Base-by-base conservation (phyloP, 371 early-diverging fungal species). In the Haplosporangium sp. region DNA sequence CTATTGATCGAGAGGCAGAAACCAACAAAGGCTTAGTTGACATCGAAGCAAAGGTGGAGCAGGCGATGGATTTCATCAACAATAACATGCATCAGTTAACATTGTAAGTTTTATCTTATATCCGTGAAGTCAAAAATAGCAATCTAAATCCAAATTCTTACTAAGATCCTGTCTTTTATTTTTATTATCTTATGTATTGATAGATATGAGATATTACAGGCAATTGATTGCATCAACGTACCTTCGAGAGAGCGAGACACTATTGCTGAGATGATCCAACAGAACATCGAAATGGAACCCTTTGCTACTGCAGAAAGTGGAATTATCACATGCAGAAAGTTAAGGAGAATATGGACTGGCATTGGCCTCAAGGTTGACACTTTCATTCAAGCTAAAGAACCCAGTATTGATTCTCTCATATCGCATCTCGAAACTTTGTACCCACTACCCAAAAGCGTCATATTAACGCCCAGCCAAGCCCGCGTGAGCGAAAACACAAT, bases 141-240 rank as follows among this genome's bases (percentile, higher is more conserved):
- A 50, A 5, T n/a, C 6, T 7, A n/a, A 35, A 35, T 42, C n/a
- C 6, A 11, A 52, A 19, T 35, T 3, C 34, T 10, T 35, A 27
- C 42, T 8, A n/a, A n/a, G 17, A 19, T 35, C 1, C 57, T 8
- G 1, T 20, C 35, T 1, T 35, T 44, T 37, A 27, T 27, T 27
- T 27, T 27, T 1, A 27, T 27, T 27, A 27, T 27, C 27, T 27
- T 1, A 27, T 27, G 27, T 27, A 27, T 20, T 15, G 34, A 40
- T 63, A 71, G 71, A 63, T 63, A 48, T 39, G 67, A 70, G 3
- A 17, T 76, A 20, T 37, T 76, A 6, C 17, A 67, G 8, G 48
- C 8, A 3, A 67, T 71, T 63, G 15, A 55, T 10, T 63, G 71
- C 42, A 44, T 37, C 11, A 37, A 47, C 34, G 19, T 63, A 11